Base-by-base conservation (phyloP, 1,284 basidiomycete genomes). In the Sanghuangporus baumii region DNA sequence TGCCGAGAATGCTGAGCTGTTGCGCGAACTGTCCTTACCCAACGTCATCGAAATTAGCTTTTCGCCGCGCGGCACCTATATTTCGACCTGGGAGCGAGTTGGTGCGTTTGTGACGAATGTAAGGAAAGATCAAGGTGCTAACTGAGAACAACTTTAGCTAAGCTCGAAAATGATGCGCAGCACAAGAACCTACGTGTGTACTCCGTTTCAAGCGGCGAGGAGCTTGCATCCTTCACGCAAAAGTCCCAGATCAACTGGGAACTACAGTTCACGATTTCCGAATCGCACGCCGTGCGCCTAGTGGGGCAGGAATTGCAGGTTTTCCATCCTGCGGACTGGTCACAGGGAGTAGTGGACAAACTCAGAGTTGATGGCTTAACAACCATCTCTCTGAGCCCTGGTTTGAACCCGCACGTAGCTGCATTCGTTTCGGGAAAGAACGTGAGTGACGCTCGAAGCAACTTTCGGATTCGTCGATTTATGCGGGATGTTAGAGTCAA, bases 381-480 rank as follows among this genome's bases (percentile, higher is more conserved):
- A 5, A 84, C 81, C 68, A 82, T 93, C 63, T 80, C 83, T 16
- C 78, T 96, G 65, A 92, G 91, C 68, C 92, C 92, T 9, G 94
- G 93, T 9, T 76, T 89, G 69, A 92, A 92, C 71, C 91, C 93
- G 3, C 88, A 84, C 12, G 73, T 98, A 36, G 95, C 95, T 3
- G 85, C 96, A 14, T 99, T 98, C 73, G 80, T 96, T 47, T 91
- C 88, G 1, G 96, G 98, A 81, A 95, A 94, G 80, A 98, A 98
- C 81, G 89, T 86, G 63, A 43, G 78, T 67, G 31, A 1, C 14
- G 12, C 31, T 9, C 20, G 64, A 41, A 40, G 38, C 43, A 61
- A 55, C 54, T 40, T n/a, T 9, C 11, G 18, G n/a, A 57, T 26
- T 31, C 18, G 26, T 5, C 5, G 12, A 16, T 23, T 16, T 18